A percentile compares a stretch with the other conserved stretches of the same genome.
Conservation (phyloP, 176 grass and related monocot genomes). For the Cenchrus fungigraminus region DNA sequence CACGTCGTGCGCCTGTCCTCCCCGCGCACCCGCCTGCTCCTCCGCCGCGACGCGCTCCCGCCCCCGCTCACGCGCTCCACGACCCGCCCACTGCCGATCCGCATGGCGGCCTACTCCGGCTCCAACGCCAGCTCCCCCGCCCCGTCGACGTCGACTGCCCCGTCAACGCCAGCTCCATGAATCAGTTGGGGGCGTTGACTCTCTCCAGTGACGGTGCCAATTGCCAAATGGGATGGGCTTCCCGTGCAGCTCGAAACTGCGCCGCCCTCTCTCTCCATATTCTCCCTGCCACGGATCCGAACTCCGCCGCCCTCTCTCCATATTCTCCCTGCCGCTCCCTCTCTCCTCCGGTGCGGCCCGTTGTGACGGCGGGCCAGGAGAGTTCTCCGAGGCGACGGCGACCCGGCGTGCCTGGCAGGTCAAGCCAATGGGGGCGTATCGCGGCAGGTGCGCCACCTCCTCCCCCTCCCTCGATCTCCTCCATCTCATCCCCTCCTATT, state of each 20-base stretch:
- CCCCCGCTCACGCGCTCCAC: background rate
- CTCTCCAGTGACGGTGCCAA: background rate
- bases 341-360: no score
- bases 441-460: no score
- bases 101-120: slow-evolving; percentile 53
- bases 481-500: no score
- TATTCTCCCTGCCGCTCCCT: no score
- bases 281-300: no score
- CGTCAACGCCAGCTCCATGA: background rate
- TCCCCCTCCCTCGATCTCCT: no score
- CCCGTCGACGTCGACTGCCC: slow-evolving; percentile 36
- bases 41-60: slow-evolving; percentile 25
- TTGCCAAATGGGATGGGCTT: background rate
- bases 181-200: slow-evolving; percentile 29
- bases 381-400: no score
- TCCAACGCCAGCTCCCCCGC: slow-evolving; percentile 50
- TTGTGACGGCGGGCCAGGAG: no score
- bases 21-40: slow-evolving; percentile 29
- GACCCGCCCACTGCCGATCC: background rate
- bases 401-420: no score
- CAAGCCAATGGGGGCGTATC: no score
- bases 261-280: no score
- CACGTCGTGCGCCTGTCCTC: slow-evolving; percentile 48
- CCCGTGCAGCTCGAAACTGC: background rate
- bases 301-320: no score